Evolutionary conservation across 1,139 yeast species (phyloP).

Genomic region (Pichia sp.): DNA sequence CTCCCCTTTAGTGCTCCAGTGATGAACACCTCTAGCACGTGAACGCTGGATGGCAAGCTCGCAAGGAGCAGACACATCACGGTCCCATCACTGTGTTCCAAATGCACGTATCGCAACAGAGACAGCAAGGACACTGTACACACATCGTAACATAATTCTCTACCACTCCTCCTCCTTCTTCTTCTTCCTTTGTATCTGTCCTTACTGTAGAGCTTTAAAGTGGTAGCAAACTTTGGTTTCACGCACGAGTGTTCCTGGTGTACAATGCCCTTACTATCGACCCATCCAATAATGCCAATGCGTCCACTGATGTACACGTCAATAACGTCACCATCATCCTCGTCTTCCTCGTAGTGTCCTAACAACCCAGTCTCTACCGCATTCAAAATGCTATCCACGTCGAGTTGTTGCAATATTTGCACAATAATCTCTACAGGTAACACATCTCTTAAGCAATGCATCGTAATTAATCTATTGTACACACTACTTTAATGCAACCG

Average conservation of each 20-base stretch:
- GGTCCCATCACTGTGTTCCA: constrained; percentile 2
- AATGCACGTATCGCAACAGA: too few relatives aligned
- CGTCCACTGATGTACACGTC: too few relatives aligned
- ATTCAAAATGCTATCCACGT: neutral
- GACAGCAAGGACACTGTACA: too few relatives aligned
- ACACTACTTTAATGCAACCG: too few relatives aligned
- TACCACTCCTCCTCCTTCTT: too few relatives aligned
- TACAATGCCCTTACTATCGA: neutral
- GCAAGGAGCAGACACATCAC: neutral
- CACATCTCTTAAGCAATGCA: constrained; percentile 2
- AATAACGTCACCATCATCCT: too few relatives aligned
- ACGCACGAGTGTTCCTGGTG: neutral
- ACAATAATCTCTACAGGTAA: constrained; percentile 2
- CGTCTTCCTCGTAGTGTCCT: too few relatives aligned
- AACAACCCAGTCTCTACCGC: neutral
- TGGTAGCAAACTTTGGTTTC: neutral
- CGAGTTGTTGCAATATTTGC: neutral
- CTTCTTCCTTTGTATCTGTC: too few relatives aligned
- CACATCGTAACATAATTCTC: too few relatives aligned
- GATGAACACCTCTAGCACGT: constrained; percentile 4
- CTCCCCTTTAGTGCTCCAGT: constrained; percentile 3
- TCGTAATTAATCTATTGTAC: too few relatives aligned
- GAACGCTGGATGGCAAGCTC: neutral
- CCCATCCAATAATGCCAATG: neutral
- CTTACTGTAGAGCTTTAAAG: too few relatives aligned